Base-by-base conservation (phyloP, 768 basidiomycete genomes). In the Boletus rex-veris region DNA sequence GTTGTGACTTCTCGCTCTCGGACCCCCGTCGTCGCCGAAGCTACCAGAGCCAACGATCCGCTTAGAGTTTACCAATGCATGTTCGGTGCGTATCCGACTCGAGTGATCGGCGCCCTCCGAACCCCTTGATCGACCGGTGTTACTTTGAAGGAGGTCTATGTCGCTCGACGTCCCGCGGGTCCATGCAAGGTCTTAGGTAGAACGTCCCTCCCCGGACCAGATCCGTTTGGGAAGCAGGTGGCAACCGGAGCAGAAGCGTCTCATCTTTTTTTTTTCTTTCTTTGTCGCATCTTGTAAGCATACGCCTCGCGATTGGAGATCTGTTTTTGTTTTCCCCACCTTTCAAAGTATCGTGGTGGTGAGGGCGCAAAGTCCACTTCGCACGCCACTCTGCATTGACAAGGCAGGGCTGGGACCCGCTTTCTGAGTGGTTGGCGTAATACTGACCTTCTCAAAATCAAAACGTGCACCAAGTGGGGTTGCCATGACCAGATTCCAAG, bases 181-280 rank as follows among this genome's bases (percentile, higher is more conserved):
- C 28, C 11, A 38, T 48, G 30, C 52, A 58, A 48, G 46, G 64
- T 28, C n/a, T n/a, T n/a, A n/a, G n/a, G n/a, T n/a, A 59, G 1
- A 28, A 28, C 28, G 7, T 28, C 26, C 33, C 18, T 4, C 58
- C 9, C 57, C 71, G 21, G 66, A 69, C 45, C 58, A 70, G 44
- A 74, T 74, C 15, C 73, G 67, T 57, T 54, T 73, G 31, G 72
- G 70, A 16, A 54, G 46, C 19, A 73, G 7, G 28, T 28, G 28
- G 28, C 8, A 28, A 28, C 28, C 7, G 26, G 26, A 26, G 26
- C 26, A 26, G 26, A 26, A 26, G 7, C 26, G 7, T 26, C 26
- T 26, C 26, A 7, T 28, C 8, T 8, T 28, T 28, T 2, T 28
- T 4, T 2, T 28, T 28, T 28, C 28, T 28, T 28, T 31, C 21